Base-by-base conservation (phyloP, 805 yeast species). In the Priceomyces haplophilus region DNA sequence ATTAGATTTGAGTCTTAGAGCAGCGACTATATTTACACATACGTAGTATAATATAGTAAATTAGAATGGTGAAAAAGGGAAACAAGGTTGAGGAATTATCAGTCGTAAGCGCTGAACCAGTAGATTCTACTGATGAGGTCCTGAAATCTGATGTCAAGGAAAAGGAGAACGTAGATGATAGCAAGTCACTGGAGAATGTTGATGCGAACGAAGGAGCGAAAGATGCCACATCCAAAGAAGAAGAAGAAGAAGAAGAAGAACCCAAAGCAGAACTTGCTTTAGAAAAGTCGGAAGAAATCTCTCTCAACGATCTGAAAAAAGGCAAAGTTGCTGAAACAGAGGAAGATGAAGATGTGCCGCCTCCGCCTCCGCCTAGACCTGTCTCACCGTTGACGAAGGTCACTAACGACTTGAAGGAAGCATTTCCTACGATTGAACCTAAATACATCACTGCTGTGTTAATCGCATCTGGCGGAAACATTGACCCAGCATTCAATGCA, bases 401-500 rank as follows among this genome's bases (percentile, higher is more conserved):
- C 27, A 66, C 73, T 47, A 68, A 75, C 38, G 83, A 87, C 33
- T 72, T 91, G 48, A 72, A 75, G 52, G 96, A 88, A 17, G 97
- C 97, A 0, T 91, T 91, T 61, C 98, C 99, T 1, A 67, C 71
- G 13, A 64, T 81, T 18, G 96, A 88, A 33, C 85, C 77, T 23
- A 78, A 80, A 47, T 78, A 82, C 53, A 72, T 88, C 48, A 79
- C 82, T 42, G 89, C 95, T 21, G 83, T 88, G 1, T 69, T 90
- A 43, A 86, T 93, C 58, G 98, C 98, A 2, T 80, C 95, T 15
- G 79, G 75, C 37, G 96, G 95, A 21, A 72, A 76, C 37, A 60
- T 88, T 34, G 97, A 88, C 53, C 82, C 86, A 1, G 95, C 97
- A 1, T 91, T 91, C 69, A 85, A 84, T 61, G 97, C 97, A 0